Evolutionary conservation across 1,139 yeast species (phyloP).

Genomic region (Nakaseomyces kungkrabaensis): DNA sequence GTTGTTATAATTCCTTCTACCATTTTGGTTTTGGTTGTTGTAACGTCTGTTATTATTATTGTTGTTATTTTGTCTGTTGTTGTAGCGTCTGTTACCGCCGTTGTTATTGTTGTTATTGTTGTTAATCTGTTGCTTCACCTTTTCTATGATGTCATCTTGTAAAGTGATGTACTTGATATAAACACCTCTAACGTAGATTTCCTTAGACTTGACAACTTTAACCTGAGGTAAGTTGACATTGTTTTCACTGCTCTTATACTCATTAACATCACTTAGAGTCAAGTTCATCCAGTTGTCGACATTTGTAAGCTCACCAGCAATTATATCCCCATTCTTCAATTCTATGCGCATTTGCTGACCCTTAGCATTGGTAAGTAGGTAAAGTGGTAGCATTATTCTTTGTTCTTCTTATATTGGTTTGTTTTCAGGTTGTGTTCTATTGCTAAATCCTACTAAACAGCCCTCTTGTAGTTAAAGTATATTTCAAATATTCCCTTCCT

Average conservation of each 20-base stretch:
- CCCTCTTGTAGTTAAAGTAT: too few species aligned
- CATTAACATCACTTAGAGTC: constrained; percentile 69
- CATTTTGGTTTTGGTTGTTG: constrained; percentile 16
- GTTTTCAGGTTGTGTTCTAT: not conserved
- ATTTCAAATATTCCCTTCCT: too few species aligned
- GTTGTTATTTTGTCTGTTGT: constrained; percentile 15
- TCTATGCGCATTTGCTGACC: constrained; percentile 84
- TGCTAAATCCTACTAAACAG: too few species aligned
- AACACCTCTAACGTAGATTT: constrained; percentile 77
- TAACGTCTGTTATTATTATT: constrained; percentile 16
- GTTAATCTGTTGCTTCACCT: constrained; percentile 50
- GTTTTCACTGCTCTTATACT: constrained; percentile 25
- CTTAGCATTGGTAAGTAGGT: constrained; percentile 81
- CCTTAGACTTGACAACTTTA: constrained; percentile 58
- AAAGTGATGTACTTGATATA: constrained; percentile 61
- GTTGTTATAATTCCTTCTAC: too few species aligned
- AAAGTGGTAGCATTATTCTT: constrained; percentile 61
- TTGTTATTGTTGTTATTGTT: constrained; percentile 30
- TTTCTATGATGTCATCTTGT: constrained; percentile 68
- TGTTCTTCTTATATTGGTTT: not conserved
- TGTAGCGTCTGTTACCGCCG: constrained; percentile 21
- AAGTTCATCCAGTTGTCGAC: constrained; percentile 97
- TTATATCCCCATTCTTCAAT: constrained; percentile 82
- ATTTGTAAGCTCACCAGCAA: constrained; percentile 74
- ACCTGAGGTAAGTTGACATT: constrained; percentile 40